phyloP scores from a whole-genome alignment of 768 basidiomycete species.

The Mycena sanguinolenta region DNA sequence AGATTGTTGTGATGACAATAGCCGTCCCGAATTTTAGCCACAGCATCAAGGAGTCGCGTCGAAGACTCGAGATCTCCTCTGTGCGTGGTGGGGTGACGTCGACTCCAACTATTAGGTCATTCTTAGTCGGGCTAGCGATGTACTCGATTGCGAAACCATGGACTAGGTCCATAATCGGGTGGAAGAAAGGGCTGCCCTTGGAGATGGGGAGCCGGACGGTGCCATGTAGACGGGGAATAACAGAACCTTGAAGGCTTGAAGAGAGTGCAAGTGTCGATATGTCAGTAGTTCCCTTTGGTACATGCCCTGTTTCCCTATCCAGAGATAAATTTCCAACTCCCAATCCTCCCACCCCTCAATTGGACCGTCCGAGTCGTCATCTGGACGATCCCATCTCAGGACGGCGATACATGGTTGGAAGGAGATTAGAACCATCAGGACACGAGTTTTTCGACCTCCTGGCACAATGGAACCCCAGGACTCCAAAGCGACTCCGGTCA shows the following conservation, averaged over 20 bases:
- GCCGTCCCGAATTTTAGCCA: neutral
- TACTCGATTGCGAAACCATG: constrained; percentile 13
- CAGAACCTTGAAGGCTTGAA: neutral
- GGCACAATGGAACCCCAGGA: neutral
- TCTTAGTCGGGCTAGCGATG: constrained; percentile 3
- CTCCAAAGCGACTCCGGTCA: neutral
- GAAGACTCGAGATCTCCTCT: neutral
- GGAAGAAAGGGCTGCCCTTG: neutral
- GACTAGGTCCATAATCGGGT: constrained; percentile 6
- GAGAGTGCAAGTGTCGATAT: constrained; percentile 6
- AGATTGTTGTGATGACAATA: constrained; percentile 12
- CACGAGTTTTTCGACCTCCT: neutral
- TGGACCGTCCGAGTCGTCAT: neutral
- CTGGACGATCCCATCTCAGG: neutral
- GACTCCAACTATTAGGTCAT: neutral
- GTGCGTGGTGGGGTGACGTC: neutral
- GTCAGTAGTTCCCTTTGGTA: neutral
- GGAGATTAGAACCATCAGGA: neutral
- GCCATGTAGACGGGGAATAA: neutral
- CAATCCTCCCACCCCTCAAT: neutral
- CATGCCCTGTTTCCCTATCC: neutral
- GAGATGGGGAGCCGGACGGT: constrained; percentile 11
- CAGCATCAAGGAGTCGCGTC: neutral
- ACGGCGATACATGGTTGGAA: neutral
- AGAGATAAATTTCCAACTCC: constrained; percentile 5